A percentile compares a stretch with the other conserved stretches of the same genome.
Evolutionary conservation across 345 rosid genomes (phyloP).

Genomic region (Linum trigynum): DNA sequence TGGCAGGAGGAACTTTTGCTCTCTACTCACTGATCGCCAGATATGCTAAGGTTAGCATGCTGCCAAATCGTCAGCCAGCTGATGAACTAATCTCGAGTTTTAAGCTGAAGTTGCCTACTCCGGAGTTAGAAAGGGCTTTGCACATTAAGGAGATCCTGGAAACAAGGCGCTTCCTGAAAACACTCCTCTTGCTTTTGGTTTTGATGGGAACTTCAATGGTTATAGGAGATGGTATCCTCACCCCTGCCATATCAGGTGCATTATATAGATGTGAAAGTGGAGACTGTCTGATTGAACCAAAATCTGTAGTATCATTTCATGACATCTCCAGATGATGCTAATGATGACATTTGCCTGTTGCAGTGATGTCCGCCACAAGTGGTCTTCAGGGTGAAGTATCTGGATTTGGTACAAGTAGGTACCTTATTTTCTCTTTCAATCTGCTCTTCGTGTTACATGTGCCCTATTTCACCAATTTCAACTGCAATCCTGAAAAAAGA

Average conservation of each 20-base stretch:
- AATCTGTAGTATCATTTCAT: background rate
- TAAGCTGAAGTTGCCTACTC: conserved; percentile 86
- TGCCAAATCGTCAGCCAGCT: conserved; percentile 92
- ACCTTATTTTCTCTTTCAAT: conserved; percentile 11
- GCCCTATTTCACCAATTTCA: too few relatives aligned
- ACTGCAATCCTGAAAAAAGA: too few relatives aligned
- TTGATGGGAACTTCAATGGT: conserved; percentile 97
- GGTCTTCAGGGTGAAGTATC: conserved; percentile 71
- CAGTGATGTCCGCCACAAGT: conserved; percentile 98
- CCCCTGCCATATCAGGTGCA: conserved; percentile 93
- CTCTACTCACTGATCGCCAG: conserved; percentile 77
- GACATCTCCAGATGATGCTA: background rate
- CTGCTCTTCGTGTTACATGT: too few relatives aligned
- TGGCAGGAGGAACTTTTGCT: conserved; percentile 97
- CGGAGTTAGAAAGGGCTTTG: conserved; percentile 83
- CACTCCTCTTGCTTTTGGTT: conserved; percentile 62
- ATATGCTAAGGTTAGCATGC: conserved; percentile 77
- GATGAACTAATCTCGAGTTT: conserved; percentile 88
- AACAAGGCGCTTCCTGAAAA: conserved; percentile 61
- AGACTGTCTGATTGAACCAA: background rate
- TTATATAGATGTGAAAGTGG: background rate
- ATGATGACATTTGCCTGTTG: conserved; percentile 20
- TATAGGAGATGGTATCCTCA: conserved; percentile 90
- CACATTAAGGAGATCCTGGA: conserved; percentile 69
- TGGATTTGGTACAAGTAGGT: conserved; percentile 72